These are phyloP conservation scores for Venturia carpophila DNA, from an alignment of 2,329 filamentous ascomycete genomes.

Conservation along the genomic window DNA sequence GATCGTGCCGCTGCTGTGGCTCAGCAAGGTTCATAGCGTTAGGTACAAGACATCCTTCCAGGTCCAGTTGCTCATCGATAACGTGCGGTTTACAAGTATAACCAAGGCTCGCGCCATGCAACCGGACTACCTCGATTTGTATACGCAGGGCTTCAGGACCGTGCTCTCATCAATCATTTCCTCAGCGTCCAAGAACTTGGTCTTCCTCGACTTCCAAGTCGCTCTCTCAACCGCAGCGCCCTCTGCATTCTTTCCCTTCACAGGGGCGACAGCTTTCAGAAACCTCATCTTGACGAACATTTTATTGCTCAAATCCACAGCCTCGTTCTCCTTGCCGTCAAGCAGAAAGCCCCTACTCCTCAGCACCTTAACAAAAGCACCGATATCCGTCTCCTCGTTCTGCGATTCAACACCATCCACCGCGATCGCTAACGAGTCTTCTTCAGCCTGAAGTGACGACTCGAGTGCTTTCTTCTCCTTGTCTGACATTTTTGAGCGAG, in stretches of 20 bases:
- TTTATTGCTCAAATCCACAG: conserved; percentile 79
- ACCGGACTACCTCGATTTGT: conserved; percentile 64
- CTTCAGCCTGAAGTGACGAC: conserved; percentile 42
- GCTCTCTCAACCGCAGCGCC: conserved; percentile 29
- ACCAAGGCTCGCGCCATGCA: no score
- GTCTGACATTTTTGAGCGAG: conserved; percentile 29
- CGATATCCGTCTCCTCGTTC: conserved; percentile 73
- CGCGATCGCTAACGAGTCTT: conserved; percentile 52
- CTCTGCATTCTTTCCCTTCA: conserved; percentile 63
- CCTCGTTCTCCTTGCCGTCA: conserved; percentile 50
- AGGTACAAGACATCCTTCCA: no score
- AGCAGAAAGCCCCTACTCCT: conserved; percentile 76
- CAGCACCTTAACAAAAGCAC: conserved; percentile 78
- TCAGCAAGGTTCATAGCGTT: no score
- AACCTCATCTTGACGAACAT: conserved; percentile 99
- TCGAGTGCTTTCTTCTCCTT: conserved; percentile 36
- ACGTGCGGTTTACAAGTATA: background rate
- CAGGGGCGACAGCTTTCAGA: conserved; percentile 68
- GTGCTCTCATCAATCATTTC: conserved; percentile 54
- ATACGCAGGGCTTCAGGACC: conserved; percentile 90
- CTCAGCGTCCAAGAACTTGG: conserved; percentile 51
- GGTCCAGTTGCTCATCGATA: background rate
- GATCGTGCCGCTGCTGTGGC: no score
- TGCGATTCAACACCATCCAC: conserved; percentile 60
- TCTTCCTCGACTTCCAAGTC: conserved; percentile 30